phyloP scores from a whole-genome alignment of 2,329 filamentous ascomycete genomes.

The Ophiocordyceps unilateralis region DNA sequence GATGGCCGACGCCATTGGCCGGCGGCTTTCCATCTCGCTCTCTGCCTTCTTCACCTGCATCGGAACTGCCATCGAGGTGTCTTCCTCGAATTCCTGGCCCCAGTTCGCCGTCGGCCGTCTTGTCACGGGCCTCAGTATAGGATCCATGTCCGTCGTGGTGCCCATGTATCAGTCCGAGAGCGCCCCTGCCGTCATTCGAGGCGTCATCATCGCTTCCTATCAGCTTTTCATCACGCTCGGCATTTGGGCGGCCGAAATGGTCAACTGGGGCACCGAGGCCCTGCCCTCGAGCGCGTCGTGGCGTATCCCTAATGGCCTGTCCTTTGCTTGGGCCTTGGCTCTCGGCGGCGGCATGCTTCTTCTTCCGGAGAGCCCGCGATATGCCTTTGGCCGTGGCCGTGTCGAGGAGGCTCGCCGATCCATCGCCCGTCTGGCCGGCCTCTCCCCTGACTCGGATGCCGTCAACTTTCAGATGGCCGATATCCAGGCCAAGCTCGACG shows the following conservation, averaged over 20 bases:
- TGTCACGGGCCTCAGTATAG: slow-evolving; percentile 49
- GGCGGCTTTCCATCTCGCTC: slow-evolving; percentile 42
- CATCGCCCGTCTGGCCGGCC: slow-evolving; percentile 28
- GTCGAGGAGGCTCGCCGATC: slow-evolving; percentile 28
- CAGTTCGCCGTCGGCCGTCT: slow-evolving; percentile 48
- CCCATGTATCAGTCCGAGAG: slow-evolving; percentile 55
- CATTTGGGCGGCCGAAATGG: slow-evolving; percentile 40
- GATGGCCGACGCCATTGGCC: slow-evolving; percentile 43
- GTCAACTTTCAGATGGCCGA: slow-evolving; percentile 32
- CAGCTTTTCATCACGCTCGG: slow-evolving; percentile 55
- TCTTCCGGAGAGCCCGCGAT: slow-evolving; percentile 38
- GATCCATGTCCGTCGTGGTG: slow-evolving; percentile 44
- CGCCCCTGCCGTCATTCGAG: slow-evolving; percentile 45
- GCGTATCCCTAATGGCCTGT: slow-evolving; percentile 43
- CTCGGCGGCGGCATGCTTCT: slow-evolving; percentile 32
- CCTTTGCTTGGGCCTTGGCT: slow-evolving; percentile 35
- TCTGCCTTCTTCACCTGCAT: slow-evolving; percentile 46
- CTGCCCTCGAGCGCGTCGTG: slow-evolving; percentile 33
- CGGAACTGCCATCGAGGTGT: slow-evolving; percentile 46
- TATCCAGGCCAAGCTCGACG: slow-evolving; percentile 31
- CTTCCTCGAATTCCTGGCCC: slow-evolving; percentile 37
- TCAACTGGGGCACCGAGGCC: slow-evolving; percentile 42
- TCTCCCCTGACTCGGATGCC: slow-evolving; percentile 18
- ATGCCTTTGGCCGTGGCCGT: slow-evolving; percentile 27
- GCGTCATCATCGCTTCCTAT: slow-evolving; percentile 45